phyloP scores from a whole-genome alignment of 1,284 basidiomycete species.

The Malassezia obtusa region DNA sequence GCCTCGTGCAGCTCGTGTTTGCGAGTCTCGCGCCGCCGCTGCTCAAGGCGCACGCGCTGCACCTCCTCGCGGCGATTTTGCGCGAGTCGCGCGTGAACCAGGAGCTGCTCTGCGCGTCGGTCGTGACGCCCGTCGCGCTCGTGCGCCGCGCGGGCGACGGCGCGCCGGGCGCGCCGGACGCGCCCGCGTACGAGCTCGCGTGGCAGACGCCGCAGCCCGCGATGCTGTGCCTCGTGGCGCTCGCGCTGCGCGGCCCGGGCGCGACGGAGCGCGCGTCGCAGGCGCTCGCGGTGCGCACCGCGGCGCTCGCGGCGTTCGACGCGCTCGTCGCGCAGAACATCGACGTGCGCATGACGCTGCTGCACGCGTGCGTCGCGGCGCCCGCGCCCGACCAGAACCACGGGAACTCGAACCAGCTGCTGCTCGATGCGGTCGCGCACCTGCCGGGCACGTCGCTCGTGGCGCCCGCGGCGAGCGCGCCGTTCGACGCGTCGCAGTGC shows the following conservation, averaged over 20 bases:
- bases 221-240: conserved; percentile 14
- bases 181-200: conserved; percentile 8
- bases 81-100: conserved; percentile 50
- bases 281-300: conserved; percentile 23
- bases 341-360: conserved; percentile 50
- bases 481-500: conserved; percentile 53
- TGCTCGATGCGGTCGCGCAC: conserved; percentile 11
- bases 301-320: conserved; percentile 38
- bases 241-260: conserved; percentile 13
- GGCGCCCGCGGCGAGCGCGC: conserved; percentile 12
- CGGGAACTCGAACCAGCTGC: conserved; percentile 13
- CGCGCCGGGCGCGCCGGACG: not conserved
- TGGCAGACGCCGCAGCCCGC: conserved; percentile 16
- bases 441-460: conserved; percentile 37
- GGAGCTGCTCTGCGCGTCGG: conserved; percentile 49
- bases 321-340: conserved; percentile 47
- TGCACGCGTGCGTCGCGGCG: conserved; percentile 52
- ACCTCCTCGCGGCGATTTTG: conserved; percentile 54
- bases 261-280: not conserved
- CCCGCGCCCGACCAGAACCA: conserved; percentile 15
- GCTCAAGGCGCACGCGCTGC: conserved; percentile 64
- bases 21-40: conserved; percentile 80
- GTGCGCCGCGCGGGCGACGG: conserved; percentile 6
- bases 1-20: conserved; percentile 74
- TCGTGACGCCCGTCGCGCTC: conserved; percentile 28